phyloP scores from a whole-genome alignment of 495 filamentous ascomycete species.

The Penicilliopsis zonata region DNA sequence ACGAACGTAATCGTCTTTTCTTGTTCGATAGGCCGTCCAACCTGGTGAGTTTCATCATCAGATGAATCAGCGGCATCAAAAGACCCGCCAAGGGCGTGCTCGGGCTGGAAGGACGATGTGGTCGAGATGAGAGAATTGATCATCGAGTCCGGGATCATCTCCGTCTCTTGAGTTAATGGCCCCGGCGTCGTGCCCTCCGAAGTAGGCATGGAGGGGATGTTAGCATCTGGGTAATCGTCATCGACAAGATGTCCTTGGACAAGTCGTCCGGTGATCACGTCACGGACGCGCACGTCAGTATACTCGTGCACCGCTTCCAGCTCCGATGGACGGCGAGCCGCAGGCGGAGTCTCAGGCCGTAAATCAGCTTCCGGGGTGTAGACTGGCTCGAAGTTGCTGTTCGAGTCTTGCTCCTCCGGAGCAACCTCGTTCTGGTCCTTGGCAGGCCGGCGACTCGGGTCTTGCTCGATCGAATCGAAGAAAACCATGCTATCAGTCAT shows the following conservation, averaged over 20 bases:
- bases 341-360: slow-evolving; percentile 23
- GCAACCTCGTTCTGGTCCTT: slow-evolving; percentile 19
- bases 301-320: slow-evolving; percentile 52
- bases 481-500: slow-evolving; percentile 56
- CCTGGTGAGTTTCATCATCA: slow-evolving; percentile 84
- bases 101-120: slow-evolving; percentile 35
- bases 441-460: slow-evolving; percentile 9
- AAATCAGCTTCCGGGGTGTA: slow-evolving; percentile 6
- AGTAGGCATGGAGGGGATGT: slow-evolving; percentile 47
- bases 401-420: slow-evolving; percentile 2
- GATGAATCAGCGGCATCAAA: slow-evolving; percentile 62
- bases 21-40: slow-evolving; percentile 49
- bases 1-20: slow-evolving; percentile 95
- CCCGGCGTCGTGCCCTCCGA: slow-evolving; percentile 35
- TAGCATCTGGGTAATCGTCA: slow-evolving; percentile 75
- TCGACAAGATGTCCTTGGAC: slow-evolving; percentile 96
- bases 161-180: slow-evolving; percentile 24
- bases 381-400: slow-evolving; percentile 5
- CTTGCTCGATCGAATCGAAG: slow-evolving; percentile 33
- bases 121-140: slow-evolving; percentile 52
- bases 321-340: slow-evolving; percentile 28
- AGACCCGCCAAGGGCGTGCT: slow-evolving; percentile 69
- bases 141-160: slow-evolving; percentile 49
- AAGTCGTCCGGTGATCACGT: slow-evolving; percentile 84
- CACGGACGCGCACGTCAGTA: slow-evolving; percentile 73